A percentile compares a stretch with the other conserved stretches of the same genome.
phyloP scores from a whole-genome alignment of 2,329 filamentous ascomycete genomes.

The Aspergillus puulaauensis region DNA sequence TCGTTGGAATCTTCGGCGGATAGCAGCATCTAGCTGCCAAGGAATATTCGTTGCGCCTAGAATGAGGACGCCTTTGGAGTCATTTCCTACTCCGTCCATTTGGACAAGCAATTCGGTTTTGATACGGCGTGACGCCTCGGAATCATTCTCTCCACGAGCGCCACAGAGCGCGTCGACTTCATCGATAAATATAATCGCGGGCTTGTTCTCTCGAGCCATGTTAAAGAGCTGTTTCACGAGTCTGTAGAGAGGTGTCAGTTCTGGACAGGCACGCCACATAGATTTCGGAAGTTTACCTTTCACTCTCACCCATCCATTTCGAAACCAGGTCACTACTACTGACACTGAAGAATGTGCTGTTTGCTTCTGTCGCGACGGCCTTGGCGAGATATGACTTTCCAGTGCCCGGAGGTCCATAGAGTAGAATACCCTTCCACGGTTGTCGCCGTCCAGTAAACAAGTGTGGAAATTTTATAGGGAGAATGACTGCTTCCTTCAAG shows the following conservation, averaged over 20 bases:
- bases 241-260: constrained; percentile 45
- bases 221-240: constrained; percentile 95
- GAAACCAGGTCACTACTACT: constrained; percentile 95
- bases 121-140: constrained; percentile 93
- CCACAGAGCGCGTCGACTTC: constrained; percentile 97
- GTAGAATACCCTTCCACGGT: constrained; percentile 95
- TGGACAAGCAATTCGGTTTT: constrained; percentile 98
- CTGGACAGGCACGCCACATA: not conserved
- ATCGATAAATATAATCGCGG: constrained; percentile 98
- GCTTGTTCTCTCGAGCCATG: constrained; percentile 97
- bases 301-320: constrained; percentile 99
- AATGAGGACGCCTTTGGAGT: constrained; percentile 89
- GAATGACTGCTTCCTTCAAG: constrained; percentile 92
- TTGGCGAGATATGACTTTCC: constrained; percentile 98
- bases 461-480: constrained; percentile 98
- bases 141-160: constrained; percentile 90
- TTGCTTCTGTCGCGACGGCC: constrained; percentile 95
- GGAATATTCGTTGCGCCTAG: constrained; percentile 97
- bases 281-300: constrained; percentile 63
- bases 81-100: constrained; percentile 98
- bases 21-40: constrained; percentile 96
- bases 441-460: constrained; percentile 94
- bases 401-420: constrained; percentile 94
- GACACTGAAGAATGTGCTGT: constrained; percentile 98
- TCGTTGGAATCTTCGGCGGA: constrained; percentile 91